Conservation (phyloP, 2,329 filamentous ascomycete species). For the Whalleya microplaca region DNA sequence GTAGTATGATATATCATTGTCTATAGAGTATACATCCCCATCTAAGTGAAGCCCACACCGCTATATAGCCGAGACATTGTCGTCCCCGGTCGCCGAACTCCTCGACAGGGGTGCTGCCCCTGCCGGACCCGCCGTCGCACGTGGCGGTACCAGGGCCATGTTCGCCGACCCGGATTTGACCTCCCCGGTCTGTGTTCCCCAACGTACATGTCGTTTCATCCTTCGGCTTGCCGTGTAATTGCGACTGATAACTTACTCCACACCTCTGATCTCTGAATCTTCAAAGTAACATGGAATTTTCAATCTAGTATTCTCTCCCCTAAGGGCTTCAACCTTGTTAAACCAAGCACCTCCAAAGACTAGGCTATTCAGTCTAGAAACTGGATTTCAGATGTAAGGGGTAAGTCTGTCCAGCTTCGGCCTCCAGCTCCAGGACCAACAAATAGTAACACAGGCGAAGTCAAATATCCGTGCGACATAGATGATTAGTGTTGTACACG, state of each 20-base stretch:
- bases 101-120: background rate
- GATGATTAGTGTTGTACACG: background rate
- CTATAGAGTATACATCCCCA: background rate
- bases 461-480: background rate
- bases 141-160: background rate
- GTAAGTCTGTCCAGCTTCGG: too few species aligned
- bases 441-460: background rate
- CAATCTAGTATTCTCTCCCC: too few species aligned
- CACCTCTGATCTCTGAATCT: too few species aligned
- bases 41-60: background rate
- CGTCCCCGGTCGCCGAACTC: background rate
- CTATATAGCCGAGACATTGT: background rate
- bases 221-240: background rate
- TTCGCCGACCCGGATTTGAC: slow-evolving; percentile 22
- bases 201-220: slow-evolving; percentile 7
- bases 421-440: background rate
- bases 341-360: too few species aligned
- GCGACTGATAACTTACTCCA: too few species aligned
- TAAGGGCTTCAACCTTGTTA: too few species aligned
- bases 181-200: slow-evolving; percentile 12
- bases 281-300: too few species aligned
- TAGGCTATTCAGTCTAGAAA: too few species aligned
- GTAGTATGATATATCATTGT: background rate
- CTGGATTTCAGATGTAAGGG: background rate
- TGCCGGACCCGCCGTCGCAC: background rate